phyloP scores from a whole-genome alignment of 495 filamentous ascomycete species.

The Penicilliopsis zonata region DNA sequence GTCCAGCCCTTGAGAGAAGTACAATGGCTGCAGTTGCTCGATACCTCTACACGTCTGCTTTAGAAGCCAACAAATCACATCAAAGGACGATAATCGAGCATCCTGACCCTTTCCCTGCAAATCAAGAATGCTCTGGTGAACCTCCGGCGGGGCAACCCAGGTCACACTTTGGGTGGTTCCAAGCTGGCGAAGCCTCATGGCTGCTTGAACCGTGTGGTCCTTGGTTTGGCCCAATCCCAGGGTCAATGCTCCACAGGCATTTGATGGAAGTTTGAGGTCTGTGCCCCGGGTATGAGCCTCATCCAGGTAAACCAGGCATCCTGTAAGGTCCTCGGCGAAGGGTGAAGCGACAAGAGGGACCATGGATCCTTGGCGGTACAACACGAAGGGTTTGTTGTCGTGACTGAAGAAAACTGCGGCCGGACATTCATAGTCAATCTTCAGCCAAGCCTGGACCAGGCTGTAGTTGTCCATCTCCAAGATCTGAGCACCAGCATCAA shows the following conservation, averaged over 20 bases:
- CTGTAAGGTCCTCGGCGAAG: slow-evolving; percentile 42
- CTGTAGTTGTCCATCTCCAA: slow-evolving; percentile 45
- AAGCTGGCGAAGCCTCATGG: slow-evolving; percentile 53
- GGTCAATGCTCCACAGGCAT: slow-evolving; percentile 55
- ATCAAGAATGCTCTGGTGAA: slow-evolving; percentile 34
- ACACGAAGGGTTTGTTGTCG: slow-evolving; percentile 29
- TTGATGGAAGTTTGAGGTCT: slow-evolving; percentile 50
- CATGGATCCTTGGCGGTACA: slow-evolving; percentile 26
- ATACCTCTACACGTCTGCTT: slow-evolving; percentile 46
- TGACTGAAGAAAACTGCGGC: slow-evolving; percentile 46
- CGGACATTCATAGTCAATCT: slow-evolving; percentile 21
- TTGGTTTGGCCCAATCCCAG: slow-evolving; percentile 55
- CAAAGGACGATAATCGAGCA: slow-evolving; percentile 22
- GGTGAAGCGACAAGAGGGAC: slow-evolving; percentile 45
- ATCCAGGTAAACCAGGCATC: slow-evolving; percentile 60
- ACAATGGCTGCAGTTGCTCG: slow-evolving; percentile 42
- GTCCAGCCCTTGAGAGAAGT: slow-evolving; percentile 43
- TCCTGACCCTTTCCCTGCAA: slow-evolving; percentile 1
- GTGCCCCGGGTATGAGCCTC: slow-evolving; percentile 66
- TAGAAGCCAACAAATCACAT: slow-evolving; percentile 48
- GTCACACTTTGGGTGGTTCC: slow-evolving; percentile 45
- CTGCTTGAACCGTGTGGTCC: slow-evolving; percentile 61
- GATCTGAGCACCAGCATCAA: slow-evolving; percentile 62
- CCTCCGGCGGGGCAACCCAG: slow-evolving; percentile 38
- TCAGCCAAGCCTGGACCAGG: slow-evolving; percentile 37